Base-by-base conservation (phyloP, 2,329 filamentous ascomycete species). In the Myotisia sp. region DNA sequence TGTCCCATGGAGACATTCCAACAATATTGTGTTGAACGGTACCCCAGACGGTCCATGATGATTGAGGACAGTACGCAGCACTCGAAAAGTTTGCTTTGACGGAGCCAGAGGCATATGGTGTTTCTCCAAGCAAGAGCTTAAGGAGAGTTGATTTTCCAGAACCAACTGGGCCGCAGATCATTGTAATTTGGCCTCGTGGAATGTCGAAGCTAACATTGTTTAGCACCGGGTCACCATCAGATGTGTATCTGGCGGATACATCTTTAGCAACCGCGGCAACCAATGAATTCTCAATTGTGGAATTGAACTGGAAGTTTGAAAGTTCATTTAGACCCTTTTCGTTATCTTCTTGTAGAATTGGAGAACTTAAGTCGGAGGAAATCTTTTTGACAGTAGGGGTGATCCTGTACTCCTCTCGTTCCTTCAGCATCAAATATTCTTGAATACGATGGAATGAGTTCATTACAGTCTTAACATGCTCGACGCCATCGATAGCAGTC, bases 1-100 rank as follows among this genome's bases (percentile, higher is more conserved):
- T 32, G 24, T 32, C 29, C 29, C 29, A 1, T 94, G 64, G 0
- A 94, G 64, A 48, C 82, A 83, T 1, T 77, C 76, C 34, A 9
- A 36, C 19, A 23, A 36, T 36, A 21, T 36, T 36, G n/a, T 14
- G 26, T 24, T 36, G 34, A n/a, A 36, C 26, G 14, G 34, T 36
- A 5, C 26, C 23, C 26, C 21, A 29, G 3, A 27, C 18, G 12
- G 21, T 5, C 34, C 34, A 36, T 2, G 34, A 27, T 6, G 34
- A 29, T 24, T 36, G 34, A 3, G 26, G 18, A 16, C 34, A 36
- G 14, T 36, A 36, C n/a, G 34, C 26, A n/a, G 20, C 19, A 5
- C 17, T 16, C 10, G 29, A 23, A 14, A 32, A 32, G 6, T 14
- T 8, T 5, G 23, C 24, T 19, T n/a, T 18, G 16, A 32, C 12